These are phyloP conservation scores for Ustilago cynodontis DNA, from an alignment of 1,284 basidiomycete species.

Conservation along the genomic window DNA sequence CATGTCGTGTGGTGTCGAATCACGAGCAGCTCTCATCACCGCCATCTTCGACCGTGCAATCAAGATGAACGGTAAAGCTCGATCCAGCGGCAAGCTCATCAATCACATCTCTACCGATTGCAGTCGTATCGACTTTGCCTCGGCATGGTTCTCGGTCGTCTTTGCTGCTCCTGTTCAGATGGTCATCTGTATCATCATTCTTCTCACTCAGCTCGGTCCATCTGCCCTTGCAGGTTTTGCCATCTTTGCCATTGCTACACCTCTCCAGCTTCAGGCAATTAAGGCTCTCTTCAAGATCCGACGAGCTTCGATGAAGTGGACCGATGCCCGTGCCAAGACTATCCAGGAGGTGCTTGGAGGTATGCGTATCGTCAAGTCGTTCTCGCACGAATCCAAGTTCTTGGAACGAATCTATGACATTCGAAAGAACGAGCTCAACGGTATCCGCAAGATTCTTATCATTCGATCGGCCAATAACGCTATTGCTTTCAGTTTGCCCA, in stretches of 20 bases:
- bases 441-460: constrained; percentile 81
- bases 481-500: constrained; percentile 79
- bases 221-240: constrained; percentile 85
- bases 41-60: constrained; percentile 87
- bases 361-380: constrained; percentile 69
- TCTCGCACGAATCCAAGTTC: constrained; percentile 63
- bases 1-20: constrained; percentile 75
- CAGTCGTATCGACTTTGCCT: constrained; percentile 88
- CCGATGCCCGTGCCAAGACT: constrained; percentile 75
- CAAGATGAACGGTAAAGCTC: constrained; percentile 81
- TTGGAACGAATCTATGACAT: constrained; percentile 78
- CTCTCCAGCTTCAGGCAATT: constrained; percentile 81
- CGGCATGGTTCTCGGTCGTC: constrained; percentile 81
- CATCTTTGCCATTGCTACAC: constrained; percentile 77
- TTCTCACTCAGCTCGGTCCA: constrained; percentile 82
- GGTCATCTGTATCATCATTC: constrained; percentile 73
- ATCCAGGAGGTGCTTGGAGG: constrained; percentile 67
- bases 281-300: constrained; percentile 80
- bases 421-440: constrained; percentile 81
- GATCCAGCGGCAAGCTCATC: constrained; percentile 86
- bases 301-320: constrained; percentile 86
- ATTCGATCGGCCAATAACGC: constrained; percentile 80
- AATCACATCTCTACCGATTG: constrained; percentile 95
- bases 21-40: constrained; percentile 87
- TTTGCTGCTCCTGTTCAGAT: constrained; percentile 77